Conservation (phyloP, 495 filamentous ascomycete genomes). For the Neurospora sp. region DNA sequence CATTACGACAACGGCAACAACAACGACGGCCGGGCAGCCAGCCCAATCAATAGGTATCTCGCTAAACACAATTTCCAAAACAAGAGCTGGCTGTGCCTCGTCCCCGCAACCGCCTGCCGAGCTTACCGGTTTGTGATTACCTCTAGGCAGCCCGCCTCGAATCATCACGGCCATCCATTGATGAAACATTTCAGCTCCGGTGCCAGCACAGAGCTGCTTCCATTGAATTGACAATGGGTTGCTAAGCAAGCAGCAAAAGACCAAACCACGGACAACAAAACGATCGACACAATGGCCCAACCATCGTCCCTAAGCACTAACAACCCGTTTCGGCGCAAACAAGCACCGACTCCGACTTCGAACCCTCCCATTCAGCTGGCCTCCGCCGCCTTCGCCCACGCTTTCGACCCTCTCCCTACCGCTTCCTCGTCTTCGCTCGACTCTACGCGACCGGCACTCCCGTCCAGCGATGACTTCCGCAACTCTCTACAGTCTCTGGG, state of each 20-base stretch:
- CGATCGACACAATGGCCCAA: constrained; percentile 17
- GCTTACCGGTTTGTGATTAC: not conserved
- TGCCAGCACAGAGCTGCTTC: not conserved
- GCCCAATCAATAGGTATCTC: too few relatives aligned
- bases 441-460: constrained; percentile 8
- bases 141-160: not conserved
- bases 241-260: not conserved
- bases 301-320: constrained; percentile 30
- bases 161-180: not conserved
- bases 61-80: too few relatives aligned
- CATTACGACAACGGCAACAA: not conserved
- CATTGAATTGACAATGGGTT: constrained; percentile 13
- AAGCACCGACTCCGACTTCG: not conserved
- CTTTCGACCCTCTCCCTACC: constrained; percentile 10
- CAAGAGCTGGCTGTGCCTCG: not conserved
- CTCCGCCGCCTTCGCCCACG: not conserved
- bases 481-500: constrained; percentile 16
- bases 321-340: constrained; percentile 39
- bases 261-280: not conserved
- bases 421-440: not conserved
- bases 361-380: constrained; percentile 6
- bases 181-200: not conserved
- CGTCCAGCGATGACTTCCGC: constrained; percentile 21
- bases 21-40: not conserved
- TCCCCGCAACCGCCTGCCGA: not conserved